Conservation (phyloP, 257 asterid species). For the Solanum dulcamara region DNA sequence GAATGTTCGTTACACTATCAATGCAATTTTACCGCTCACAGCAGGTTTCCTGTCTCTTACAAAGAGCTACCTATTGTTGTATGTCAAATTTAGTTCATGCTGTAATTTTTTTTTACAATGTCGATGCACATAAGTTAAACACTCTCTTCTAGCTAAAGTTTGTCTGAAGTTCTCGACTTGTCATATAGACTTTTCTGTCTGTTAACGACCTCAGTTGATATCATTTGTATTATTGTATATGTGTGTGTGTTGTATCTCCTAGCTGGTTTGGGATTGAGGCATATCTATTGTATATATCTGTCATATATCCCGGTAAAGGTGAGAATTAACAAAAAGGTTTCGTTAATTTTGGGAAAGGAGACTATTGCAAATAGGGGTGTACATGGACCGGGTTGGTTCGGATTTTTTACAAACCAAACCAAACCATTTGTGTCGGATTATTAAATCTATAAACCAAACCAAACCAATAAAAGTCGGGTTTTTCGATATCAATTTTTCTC, state of each 20-base stretch:
- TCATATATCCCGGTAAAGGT: no score
- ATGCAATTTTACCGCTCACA: background rate
- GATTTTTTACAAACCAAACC: no score
- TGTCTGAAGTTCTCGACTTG: background rate
- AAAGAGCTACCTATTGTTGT: background rate
- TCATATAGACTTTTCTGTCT: background rate
- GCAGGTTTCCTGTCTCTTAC: background rate
- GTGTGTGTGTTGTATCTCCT: background rate
- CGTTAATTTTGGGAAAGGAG: no score
- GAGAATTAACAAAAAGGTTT: no score
- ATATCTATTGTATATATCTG: background rate
- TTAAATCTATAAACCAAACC: no score
- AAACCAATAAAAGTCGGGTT: no score
- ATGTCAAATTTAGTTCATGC: background rate
- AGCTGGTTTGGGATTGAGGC: background rate
- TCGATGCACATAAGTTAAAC: background rate
- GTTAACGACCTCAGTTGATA: background rate
- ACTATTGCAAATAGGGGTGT: no score
- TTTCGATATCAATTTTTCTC: no score
- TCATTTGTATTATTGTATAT: no score
- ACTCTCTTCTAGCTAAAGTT: background rate
- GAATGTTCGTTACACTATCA: background rate
- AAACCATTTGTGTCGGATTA: no score
- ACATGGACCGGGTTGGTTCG: no score
- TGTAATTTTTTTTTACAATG: background rate